phyloP scores from a whole-genome alignment of 495 filamentous ascomycete species.

The Margaritispora aquatica region DNA sequence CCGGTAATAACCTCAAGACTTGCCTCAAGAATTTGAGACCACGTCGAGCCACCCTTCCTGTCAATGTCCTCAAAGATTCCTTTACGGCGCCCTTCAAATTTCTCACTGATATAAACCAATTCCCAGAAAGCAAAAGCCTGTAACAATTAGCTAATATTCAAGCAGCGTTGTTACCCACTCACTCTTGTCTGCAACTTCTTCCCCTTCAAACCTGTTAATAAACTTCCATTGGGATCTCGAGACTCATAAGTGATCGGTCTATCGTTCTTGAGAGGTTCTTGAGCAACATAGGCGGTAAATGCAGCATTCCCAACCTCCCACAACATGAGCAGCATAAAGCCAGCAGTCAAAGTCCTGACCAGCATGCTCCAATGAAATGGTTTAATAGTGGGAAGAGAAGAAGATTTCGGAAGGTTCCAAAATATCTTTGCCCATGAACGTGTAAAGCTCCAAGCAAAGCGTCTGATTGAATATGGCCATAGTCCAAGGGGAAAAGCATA shows the following conservation, averaged over 20 bases:
- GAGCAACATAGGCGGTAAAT: constrained; percentile 71
- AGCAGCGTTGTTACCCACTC: constrained; percentile 21
- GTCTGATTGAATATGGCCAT: constrained; percentile 43
- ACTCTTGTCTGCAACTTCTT: constrained; percentile 60
- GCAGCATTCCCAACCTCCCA: constrained; percentile 71
- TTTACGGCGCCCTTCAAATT: constrained; percentile 65
- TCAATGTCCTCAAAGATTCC: constrained; percentile 87
- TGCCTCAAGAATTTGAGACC: constrained; percentile 67
- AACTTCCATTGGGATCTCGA: constrained; percentile 85
- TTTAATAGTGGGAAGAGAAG: constrained; percentile 50
- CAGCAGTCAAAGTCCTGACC: constrained; percentile 53
- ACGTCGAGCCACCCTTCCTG: constrained; percentile 68
- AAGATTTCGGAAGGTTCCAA: constrained; percentile 65
- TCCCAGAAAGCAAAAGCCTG: constrained; percentile 89
- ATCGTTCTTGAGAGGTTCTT: constrained; percentile 73
- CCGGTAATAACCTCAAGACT: constrained; percentile 61
- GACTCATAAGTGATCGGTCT: constrained; percentile 79
- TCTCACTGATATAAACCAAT: constrained; percentile 68
- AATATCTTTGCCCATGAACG: constrained; percentile 63
- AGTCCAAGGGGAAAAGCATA: constrained; percentile 44
- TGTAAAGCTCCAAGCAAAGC: constrained; percentile 57
- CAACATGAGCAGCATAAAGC: constrained; percentile 57
- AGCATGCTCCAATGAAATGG: constrained; percentile 53
- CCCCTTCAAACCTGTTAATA: constrained; percentile 75
- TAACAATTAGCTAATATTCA: constrained; percentile 24